Conservation (phyloP, 2,329 filamentous ascomycete genomes). For the Hymenotorrendiella dingleyae region DNA sequence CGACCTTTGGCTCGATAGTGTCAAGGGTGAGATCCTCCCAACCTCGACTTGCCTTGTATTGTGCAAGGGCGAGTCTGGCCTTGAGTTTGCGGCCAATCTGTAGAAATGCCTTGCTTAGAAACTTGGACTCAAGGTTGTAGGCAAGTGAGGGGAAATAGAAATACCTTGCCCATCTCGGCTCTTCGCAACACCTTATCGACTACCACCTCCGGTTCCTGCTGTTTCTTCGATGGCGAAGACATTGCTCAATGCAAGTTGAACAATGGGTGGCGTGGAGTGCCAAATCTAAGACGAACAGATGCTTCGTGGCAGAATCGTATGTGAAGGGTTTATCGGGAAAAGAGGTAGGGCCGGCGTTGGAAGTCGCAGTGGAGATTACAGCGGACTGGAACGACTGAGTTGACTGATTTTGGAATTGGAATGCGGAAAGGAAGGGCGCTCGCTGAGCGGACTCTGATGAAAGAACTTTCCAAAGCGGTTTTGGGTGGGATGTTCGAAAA, state of each 20-base stretch:
- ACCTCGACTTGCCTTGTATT: conserved; percentile 95
- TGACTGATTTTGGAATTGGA: too few species aligned
- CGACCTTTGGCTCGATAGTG: conserved; percentile 76
- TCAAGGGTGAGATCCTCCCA: conserved; percentile 88
- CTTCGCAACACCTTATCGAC: conserved; percentile 65
- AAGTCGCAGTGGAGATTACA: conserved; percentile 2
- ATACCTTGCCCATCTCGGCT: conserved; percentile 70
- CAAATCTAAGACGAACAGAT: conserved; percentile 1
- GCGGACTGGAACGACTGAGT: neutral
- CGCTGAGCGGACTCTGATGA: too few species aligned
- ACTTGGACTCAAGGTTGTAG: conserved; percentile 20
- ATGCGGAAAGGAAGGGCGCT: too few species aligned
- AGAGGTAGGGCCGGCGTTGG: conserved; percentile 15
- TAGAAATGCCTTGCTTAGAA: conserved; percentile 18
- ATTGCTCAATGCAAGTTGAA: conserved; percentile 33
- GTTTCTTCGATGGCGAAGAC: conserved; percentile 54
- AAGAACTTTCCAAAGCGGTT: too few species aligned
- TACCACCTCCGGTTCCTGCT: conserved; percentile 56
- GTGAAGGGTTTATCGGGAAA: conserved; percentile 10
- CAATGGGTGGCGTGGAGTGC: neutral
- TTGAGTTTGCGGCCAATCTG: conserved; percentile 91
- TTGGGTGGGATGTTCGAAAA: too few species aligned
- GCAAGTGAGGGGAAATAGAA: conserved; percentile 3
- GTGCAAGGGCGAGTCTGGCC: conserved; percentile 88
- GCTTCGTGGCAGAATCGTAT: conserved; percentile 2